These are phyloP conservation scores for Penicillium chermesinum DNA, from an alignment of 495 filamentous ascomycete species.

Conservation along the genomic window DNA sequence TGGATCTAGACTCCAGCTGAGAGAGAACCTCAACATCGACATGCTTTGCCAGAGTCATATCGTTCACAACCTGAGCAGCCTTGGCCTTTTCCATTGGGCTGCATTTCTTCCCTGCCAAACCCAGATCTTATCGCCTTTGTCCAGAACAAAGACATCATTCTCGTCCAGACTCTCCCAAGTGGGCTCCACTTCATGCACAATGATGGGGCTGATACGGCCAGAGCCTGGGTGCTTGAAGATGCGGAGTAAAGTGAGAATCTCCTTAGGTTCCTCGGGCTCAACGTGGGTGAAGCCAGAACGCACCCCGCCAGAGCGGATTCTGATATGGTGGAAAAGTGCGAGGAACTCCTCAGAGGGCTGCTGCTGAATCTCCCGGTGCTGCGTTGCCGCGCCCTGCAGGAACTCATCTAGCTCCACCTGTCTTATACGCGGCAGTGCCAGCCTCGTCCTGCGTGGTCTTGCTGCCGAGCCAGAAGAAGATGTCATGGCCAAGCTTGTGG, in stretches of 20 bases:
- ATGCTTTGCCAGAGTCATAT: slow-evolving; percentile 57
- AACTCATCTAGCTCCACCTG: slow-evolving; percentile 62
- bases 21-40: slow-evolving; percentile 57
- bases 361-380: slow-evolving; percentile 55
- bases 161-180: slow-evolving; percentile 57
- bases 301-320: slow-evolving; percentile 54
- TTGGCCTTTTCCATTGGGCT: slow-evolving; percentile 62
- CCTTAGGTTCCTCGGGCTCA: slow-evolving; percentile 37
- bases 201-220: slow-evolving; percentile 38
- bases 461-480: slow-evolving; percentile 58
- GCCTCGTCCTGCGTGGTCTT: slow-evolving; percentile 60
- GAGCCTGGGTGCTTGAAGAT: slow-evolving; percentile 51
- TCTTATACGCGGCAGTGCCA: slow-evolving; percentile 61
- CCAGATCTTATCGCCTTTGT: slow-evolving; percentile 56
- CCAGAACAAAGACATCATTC: slow-evolving; percentile 56
- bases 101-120: slow-evolving; percentile 61
- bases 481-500: slow-evolving; percentile 49
- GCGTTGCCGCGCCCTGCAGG: slow-evolving; percentile 51
- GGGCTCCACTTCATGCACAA: slow-evolving; percentile 59
- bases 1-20: slow-evolving; percentile 50
- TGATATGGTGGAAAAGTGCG: slow-evolving; percentile 49
- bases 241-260: slow-evolving; percentile 46
- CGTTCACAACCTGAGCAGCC: slow-evolving; percentile 57
- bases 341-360: slow-evolving; percentile 52
- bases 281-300: slow-evolving; percentile 55